Base-by-base conservation (phyloP, 108 stramenopile species). In the Conticribra guillardii region DNA sequence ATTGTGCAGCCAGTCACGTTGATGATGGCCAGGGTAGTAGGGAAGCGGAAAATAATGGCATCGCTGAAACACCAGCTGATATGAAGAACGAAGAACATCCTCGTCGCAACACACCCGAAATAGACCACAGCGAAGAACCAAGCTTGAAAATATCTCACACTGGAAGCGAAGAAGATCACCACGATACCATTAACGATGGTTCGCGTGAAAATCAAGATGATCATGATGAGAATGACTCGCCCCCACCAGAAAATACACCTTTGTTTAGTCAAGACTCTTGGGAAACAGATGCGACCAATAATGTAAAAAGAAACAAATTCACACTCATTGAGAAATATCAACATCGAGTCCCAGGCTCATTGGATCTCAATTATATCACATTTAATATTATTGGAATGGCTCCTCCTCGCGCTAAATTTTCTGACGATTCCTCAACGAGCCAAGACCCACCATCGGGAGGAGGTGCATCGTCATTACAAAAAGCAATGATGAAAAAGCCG, bases 321-420 rank as follows among this genome's bases (percentile, higher is more conserved):
- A 72, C 53, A 29, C 46, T 56, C 55, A 60, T 64, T 5, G 69
- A 78, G 33, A 78, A 78, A 71, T 22, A 69, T 37, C 54, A 74
- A 70, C 73, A 61, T 14, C 73, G 73, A 14, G 48, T 80, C 17
- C 79, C 79, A 27, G 28, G 60, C 33, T 71, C 62, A 0, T 54
- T 82, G 19, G 88, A 89, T 71, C 64, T 89, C 19, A 23, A 81
- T 29, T 89, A 87, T 67, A 69, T 89, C 15, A 87, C 88, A 15
- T 80, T 84, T 49, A 71, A 76, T 54, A 68, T 89, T 17, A 71
- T 89, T 32, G 87, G 82, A 23, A 80, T 80, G 71, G 84, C 78
- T 61, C 80, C 83, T 33, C 84, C 73, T 23, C 56, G 78, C 41
- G 37, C 24, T 4, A 30, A 4, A 32, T 61, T 55, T 48, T 18